phyloP scores from a whole-genome alignment of 192 early-diverging fungal species.

The Mortierella hygrophila region DNA sequence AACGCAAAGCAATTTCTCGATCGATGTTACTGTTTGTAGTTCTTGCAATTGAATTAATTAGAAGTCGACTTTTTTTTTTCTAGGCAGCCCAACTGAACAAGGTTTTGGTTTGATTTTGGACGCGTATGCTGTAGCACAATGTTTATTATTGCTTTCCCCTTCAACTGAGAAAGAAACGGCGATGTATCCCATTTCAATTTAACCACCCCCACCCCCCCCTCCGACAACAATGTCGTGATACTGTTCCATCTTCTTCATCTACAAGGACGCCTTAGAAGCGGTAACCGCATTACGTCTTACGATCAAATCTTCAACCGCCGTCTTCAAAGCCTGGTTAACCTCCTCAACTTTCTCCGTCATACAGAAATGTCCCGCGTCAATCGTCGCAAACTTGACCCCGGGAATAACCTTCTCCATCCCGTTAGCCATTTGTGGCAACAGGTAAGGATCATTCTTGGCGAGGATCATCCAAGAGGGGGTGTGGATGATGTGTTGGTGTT shows the following conservation, averaged over 20 bases:
- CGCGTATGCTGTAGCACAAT: background rate
- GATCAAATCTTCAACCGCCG: constrained; percentile 26
- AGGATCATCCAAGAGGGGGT: constrained; percentile 26
- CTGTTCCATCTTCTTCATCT: background rate
- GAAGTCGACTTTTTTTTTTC: no score
- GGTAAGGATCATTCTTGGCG: constrained; percentile 17
- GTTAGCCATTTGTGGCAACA: constrained; percentile 18
- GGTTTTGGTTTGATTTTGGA: no score
- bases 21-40: no score
- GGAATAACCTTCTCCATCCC: constrained; percentile 28
- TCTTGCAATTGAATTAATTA: no score
- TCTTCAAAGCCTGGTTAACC: constrained; percentile 19
- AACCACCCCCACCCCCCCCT: background rate
- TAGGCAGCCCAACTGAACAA: no score
- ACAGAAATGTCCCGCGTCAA: constrained; percentile 28
- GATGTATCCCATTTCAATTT: no score
- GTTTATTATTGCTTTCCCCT: background rate
- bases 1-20: no score
- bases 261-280: constrained; percentile 22
- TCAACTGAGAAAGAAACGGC: no score
- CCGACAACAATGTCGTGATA: background rate
- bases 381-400: constrained; percentile 12
- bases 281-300: background rate
- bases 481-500: constrained; percentile 4
- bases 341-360: constrained; percentile 40